These are phyloP conservation scores for Pseudopyricularia javanii DNA, from an alignment of 2,329 filamentous ascomycete genomes.

Conservation along the genomic window DNA sequence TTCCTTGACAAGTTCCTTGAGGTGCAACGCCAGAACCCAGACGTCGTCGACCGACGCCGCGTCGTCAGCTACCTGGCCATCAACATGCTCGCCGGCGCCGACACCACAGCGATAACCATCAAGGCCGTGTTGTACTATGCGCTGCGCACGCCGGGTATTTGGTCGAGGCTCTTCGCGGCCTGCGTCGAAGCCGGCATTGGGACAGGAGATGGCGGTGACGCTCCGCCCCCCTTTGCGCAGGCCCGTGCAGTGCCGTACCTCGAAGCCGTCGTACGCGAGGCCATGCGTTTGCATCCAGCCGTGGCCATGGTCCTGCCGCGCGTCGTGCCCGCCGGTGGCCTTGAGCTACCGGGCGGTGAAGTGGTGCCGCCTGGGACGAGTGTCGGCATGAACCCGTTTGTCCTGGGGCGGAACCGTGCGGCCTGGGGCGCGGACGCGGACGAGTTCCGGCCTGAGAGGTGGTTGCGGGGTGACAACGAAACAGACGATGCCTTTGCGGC, in stretches of 20 bases:
- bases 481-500: conserved; percentile 17
- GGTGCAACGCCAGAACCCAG: conserved; percentile 18
- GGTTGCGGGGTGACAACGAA: conserved; percentile 23
- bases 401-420: conserved; percentile 22
- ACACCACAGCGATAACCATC: conserved; percentile 20
- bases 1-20: conserved; percentile 29
- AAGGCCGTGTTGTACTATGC: conserved; percentile 21
- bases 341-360: conserved; percentile 18
- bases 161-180: conserved; percentile 18
- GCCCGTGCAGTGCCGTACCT: conserved; percentile 27
- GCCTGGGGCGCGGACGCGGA: conserved; percentile 32
- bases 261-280: conserved; percentile 38
- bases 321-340: conserved; percentile 23
- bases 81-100: conserved; percentile 21
- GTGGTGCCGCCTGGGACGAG: conserved; percentile 22
- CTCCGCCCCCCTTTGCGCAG: conserved; percentile 2
- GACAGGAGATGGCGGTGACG: neutral
- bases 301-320: conserved; percentile 36
- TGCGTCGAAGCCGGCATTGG: conserved; percentile 11
- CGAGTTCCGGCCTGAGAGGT: conserved; percentile 32
- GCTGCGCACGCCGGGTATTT: conserved; percentile 15
- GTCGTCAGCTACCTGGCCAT: conserved; percentile 22
- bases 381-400: conserved; percentile 28
- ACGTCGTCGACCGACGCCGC: conserved; percentile 19
- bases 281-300: conserved; percentile 33